A percentile compares a stretch with the other conserved stretches of the same genome.
phyloP scores from a whole-genome alignment of 2,329 filamentous ascomycete genomes.

The Thielaviopsis musarum region DNA sequence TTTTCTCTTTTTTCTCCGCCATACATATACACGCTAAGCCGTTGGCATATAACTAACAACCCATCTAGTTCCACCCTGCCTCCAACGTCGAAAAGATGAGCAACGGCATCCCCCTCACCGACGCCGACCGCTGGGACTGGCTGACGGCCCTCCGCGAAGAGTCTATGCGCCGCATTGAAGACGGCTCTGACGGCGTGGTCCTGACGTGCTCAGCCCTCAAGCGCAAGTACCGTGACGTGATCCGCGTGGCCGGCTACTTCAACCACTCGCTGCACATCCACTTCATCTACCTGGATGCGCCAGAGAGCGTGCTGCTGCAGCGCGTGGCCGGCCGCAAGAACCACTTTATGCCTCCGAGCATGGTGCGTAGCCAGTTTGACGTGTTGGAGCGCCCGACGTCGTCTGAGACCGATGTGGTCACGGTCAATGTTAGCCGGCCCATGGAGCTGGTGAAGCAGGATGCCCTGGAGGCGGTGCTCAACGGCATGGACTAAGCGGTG shows the following conservation, averaged over 20 bases:
- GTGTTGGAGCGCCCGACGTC: conserved; percentile 65
- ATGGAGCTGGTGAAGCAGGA: conserved; percentile 42
- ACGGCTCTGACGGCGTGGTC: conserved; percentile 58
- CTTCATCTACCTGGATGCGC: conserved; percentile 79
- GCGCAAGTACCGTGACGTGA: conserved; percentile 89
- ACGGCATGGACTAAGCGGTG: conserved; percentile 25
- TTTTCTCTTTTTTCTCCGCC: background rate
- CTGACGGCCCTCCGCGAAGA: conserved; percentile 61
- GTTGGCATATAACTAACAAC: conserved; percentile 10
- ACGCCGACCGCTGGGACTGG: conserved; percentile 97
- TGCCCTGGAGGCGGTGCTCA: conserved; percentile 39
- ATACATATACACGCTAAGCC: background rate
- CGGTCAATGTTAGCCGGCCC: conserved; percentile 47
- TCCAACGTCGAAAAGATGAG: conserved; percentile 87
- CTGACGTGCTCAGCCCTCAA: conserved; percentile 93
- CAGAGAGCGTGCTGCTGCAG: conserved; percentile 56
- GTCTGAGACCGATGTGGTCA: conserved; percentile 56
- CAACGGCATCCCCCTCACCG: conserved; percentile 65
- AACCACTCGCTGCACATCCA: conserved; percentile 60
- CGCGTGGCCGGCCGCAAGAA: conserved; percentile 59
- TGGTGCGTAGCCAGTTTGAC: conserved; percentile 86
- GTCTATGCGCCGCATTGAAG: conserved; percentile 37
- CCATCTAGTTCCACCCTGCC: conserved; percentile 48
- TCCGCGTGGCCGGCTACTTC: conserved; percentile 65
- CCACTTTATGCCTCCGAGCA: conserved; percentile 91